A percentile compares a stretch with the other conserved stretches of the same genome.
Conservation (phyloP, 495 filamentous ascomycete genomes). For the Penicillium antarcticum region DNA sequence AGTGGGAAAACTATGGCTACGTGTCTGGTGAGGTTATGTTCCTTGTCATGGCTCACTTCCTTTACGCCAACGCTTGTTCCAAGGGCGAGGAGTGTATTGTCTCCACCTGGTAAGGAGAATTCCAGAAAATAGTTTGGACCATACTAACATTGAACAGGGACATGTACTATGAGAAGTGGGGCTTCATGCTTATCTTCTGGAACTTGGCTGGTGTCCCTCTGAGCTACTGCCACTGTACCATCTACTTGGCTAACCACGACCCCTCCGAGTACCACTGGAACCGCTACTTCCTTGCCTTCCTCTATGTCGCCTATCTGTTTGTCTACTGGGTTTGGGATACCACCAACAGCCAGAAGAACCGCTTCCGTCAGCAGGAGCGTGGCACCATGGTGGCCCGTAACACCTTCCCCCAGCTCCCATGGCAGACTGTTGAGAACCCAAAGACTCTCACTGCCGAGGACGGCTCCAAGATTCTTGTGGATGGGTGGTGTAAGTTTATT, state of each 20-base stretch:
- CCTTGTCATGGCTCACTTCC: slow-evolving; percentile 86
- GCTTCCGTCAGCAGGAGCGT: slow-evolving; percentile 77
- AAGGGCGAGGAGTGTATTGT: slow-evolving; percentile 96
- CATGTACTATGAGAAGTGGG: slow-evolving; percentile 99
- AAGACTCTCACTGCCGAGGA: slow-evolving; percentile 74
- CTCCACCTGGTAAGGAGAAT: slow-evolving; percentile 69
- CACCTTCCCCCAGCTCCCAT: slow-evolving; percentile 91
- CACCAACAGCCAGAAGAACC: slow-evolving; percentile 91
- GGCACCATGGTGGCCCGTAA: slow-evolving; percentile 70
- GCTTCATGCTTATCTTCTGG: slow-evolving; percentile 99
- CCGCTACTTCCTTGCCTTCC: slow-evolving; percentile 57
- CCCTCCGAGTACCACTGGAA: slow-evolving; percentile 82
- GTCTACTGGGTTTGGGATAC: slow-evolving; percentile 94
- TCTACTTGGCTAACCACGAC: slow-evolving; percentile 88
- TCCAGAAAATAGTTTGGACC: not conserved
- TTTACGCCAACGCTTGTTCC: slow-evolving; percentile 94
- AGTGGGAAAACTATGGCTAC: slow-evolving; percentile 88
- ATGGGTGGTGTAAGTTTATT: slow-evolving; percentile 76
- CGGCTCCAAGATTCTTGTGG: slow-evolving; percentile 79
- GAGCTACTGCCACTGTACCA: slow-evolving; percentile 93
- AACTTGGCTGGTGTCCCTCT: slow-evolving; percentile 95
- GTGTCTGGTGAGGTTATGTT: slow-evolving; percentile 87
- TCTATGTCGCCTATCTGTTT: slow-evolving; percentile 74
- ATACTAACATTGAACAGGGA: slow-evolving; percentile 50
- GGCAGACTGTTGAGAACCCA: slow-evolving; percentile 83